Evolutionary conservation across 805 yeast species (phyloP).

Genomic region (Limtongia smithiae): DNA sequence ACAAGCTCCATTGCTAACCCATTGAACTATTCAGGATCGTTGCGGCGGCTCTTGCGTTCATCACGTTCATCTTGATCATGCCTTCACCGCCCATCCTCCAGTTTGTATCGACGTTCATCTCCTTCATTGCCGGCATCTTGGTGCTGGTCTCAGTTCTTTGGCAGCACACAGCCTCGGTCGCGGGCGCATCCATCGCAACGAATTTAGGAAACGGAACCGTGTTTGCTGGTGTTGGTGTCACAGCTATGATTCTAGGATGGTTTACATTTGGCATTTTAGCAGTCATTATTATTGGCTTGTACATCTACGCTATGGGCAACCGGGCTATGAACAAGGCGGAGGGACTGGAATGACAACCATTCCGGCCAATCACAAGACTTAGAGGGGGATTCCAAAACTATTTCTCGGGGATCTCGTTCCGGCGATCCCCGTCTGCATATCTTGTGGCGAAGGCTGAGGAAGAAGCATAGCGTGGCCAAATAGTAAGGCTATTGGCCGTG

Average conservation of each 20-base stretch:
- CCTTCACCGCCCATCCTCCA: slow-evolving; percentile 25
- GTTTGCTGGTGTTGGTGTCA: slow-evolving; percentile 17
- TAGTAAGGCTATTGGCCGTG: no score
- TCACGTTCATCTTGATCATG: slow-evolving; percentile 17
- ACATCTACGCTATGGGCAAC: slow-evolving; percentile 13
- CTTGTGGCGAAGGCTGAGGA: no score
- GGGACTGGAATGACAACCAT: no score
- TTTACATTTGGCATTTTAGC: slow-evolving; percentile 15
- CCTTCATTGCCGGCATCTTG: slow-evolving; percentile 17
- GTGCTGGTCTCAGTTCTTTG: slow-evolving; percentile 25
- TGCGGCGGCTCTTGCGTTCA: slow-evolving; percentile 19
- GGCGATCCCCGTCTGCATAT: background rate
- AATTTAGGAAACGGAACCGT: slow-evolving; percentile 23
- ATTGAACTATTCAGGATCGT: slow-evolving; percentile 1
- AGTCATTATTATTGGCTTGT: slow-evolving; percentile 17
- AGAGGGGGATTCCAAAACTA: background rate
- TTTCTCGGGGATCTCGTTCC: background rate
- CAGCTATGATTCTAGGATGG: slow-evolving; percentile 26
- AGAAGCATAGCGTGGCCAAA: no score
- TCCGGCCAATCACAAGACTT: background rate
- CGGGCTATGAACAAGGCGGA: background rate
- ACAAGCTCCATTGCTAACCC: background rate
- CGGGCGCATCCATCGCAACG: slow-evolving; percentile 11
- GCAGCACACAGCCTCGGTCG: slow-evolving; percentile 25
- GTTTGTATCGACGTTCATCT: slow-evolving; percentile 2